Conservation (phyloP, 2,329 filamentous ascomycete genomes). For the Cercospora canescens region DNA sequence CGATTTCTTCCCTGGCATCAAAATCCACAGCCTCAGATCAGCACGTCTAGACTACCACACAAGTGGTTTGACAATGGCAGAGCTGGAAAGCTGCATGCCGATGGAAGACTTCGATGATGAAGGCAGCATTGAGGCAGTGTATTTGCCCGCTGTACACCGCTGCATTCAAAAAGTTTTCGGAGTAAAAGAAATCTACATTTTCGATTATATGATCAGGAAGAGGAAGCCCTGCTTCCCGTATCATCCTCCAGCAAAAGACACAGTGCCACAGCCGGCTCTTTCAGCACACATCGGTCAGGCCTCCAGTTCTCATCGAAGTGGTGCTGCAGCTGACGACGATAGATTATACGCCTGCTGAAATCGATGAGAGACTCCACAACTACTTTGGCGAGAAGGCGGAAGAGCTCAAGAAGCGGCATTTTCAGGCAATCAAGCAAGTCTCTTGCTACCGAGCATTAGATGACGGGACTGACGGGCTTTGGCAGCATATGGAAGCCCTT, state of each 20-base stretch:
- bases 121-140: conserved; percentile 3
- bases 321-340: not conserved
- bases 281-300: conserved; percentile 13
- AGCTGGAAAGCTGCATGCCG: conserved; percentile 1
- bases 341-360: conserved; percentile 11
- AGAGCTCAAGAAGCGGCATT: conserved; percentile 13
- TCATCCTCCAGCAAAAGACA: not conserved
- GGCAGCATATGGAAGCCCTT: conserved; percentile 15
- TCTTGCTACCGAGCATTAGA: not conserved
- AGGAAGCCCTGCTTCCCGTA: conserved; percentile 1
- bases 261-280: conserved; percentile 5
- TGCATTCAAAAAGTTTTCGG: conserved; percentile 1
- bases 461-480: not conserved
- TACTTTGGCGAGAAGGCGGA: conserved; percentile 9
- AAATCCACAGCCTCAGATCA: conserved; percentile 4
- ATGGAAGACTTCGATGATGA: conserved; percentile 10
- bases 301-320: not conserved
- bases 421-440: conserved; percentile 11
- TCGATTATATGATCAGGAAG: conserved; percentile 13
- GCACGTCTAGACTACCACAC: not conserved
- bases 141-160: conserved; percentile 5
- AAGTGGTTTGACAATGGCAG: conserved; percentile 5
- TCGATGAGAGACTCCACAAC: conserved; percentile 1
- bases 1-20: conserved; percentile 6
- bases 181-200: conserved; percentile 11